A percentile compares a stretch with the other conserved stretches of the same genome.
phyloP scores from a whole-genome alignment of 2,329 filamentous ascomycete species.

The Pseudophaeomoniella oleicola region DNA sequence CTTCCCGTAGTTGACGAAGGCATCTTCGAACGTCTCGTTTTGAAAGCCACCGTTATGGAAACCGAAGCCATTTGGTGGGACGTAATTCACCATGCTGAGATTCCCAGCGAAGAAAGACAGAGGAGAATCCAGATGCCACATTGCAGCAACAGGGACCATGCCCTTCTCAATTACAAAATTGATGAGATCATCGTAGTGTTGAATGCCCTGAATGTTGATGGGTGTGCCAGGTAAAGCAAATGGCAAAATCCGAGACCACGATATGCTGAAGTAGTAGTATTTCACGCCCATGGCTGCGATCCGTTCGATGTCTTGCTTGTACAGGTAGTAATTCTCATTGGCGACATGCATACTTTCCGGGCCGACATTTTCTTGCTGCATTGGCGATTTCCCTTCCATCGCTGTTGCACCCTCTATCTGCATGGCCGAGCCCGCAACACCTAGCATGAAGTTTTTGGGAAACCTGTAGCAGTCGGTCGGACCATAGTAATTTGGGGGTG shows the following conservation, averaged over 20 bases:
- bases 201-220: conserved; percentile 30
- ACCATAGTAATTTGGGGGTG: too few species aligned
- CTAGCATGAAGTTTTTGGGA: too few species aligned
- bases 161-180: conserved; percentile 26
- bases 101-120: neutral
- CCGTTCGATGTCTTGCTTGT: conserved; percentile 30
- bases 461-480: too few species aligned
- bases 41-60: too few species aligned
- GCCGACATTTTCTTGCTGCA: conserved; percentile 22
- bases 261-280: conserved; percentile 29
- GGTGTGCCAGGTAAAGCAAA: conserved; percentile 32
- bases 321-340: conserved; percentile 34
- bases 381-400: conserved; percentile 21
- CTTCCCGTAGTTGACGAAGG: conserved; percentile 23
- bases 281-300: conserved; percentile 23
- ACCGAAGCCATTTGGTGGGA: too few species aligned
- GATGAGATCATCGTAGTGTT: conserved; percentile 35
- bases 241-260: conserved; percentile 34
- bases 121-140: conserved; percentile 9
- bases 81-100: conserved; percentile 2
- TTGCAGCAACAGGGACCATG: conserved; percentile 28
- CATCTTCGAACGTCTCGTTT: conserved; percentile 11
- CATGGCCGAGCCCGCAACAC: conserved; percentile 25
- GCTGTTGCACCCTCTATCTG: conserved; percentile 30
- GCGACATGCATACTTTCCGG: conserved; percentile 30